Conservation (phyloP, 148 eudicot species). For the Fallopia convolvulus region DNA sequence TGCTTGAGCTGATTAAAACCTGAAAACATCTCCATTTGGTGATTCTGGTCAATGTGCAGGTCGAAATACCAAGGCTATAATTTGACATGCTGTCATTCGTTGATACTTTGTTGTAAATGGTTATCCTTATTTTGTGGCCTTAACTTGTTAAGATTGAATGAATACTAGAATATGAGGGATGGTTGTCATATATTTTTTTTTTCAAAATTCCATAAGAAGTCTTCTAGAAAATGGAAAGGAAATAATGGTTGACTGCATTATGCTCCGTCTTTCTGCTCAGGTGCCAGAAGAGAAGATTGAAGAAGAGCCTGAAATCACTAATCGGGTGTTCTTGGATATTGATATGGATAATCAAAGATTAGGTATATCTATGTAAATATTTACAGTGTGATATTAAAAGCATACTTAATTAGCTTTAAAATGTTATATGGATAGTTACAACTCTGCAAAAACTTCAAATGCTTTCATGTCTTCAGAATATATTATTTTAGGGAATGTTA, state of each 20-base stretch:
- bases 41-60: background rate
- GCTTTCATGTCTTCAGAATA: background rate
- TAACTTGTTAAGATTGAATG: background rate
- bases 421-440: background rate
- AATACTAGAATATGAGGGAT: background rate
- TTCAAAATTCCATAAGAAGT: background rate
- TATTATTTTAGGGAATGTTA: background rate
- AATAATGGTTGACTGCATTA: background rate
- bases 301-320: conserved; percentile 64
- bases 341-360: conserved; percentile 87
- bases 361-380: conserved; percentile 37
- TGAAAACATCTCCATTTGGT: background rate
- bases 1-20: background rate
- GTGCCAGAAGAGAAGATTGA: conserved; percentile 38
- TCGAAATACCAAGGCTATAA: background rate
- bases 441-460: background rate
- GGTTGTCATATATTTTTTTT: background rate
- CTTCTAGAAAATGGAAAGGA: background rate
- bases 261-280: background rate
- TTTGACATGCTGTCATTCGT: background rate
- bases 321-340: conserved; percentile 83
- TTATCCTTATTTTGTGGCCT: background rate
- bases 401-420: background rate
- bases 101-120: background rate
- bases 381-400: background rate